phyloP scores from a whole-genome alignment of 1,284 basidiomycete genomes.

The Irpex lacteus region DNA sequence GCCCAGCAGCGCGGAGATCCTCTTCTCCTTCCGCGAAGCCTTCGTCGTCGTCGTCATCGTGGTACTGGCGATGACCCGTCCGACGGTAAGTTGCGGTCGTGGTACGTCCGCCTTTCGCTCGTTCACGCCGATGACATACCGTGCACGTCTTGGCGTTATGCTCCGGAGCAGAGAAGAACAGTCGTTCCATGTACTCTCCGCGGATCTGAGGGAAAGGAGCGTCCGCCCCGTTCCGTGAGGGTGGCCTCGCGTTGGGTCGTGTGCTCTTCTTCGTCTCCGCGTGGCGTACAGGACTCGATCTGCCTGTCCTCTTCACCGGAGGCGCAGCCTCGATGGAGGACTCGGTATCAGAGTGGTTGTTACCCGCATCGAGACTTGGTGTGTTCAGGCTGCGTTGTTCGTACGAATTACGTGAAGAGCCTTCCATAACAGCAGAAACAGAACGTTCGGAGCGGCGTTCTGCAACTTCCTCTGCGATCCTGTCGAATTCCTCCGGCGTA shows the following conservation, averaged over 20 bases:
- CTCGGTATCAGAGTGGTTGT: conserved; percentile 10
- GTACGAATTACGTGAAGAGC: not conserved
- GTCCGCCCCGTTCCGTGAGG: conserved; percentile 12
- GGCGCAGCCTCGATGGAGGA: not conserved
- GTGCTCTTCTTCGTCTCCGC: not conserved
- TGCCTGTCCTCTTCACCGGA: not conserved
- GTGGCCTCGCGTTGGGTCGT: conserved; percentile 1
- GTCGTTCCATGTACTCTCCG: conserved; percentile 67
- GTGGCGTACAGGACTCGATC: not conserved
- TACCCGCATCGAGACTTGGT: conserved; percentile 10
- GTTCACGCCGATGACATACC: conserved; percentile 49
- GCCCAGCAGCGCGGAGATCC: conserved; percentile 16
- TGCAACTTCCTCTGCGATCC: conserved; percentile 55
- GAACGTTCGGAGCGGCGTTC: conserved; percentile 54
- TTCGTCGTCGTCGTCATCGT: conserved; percentile 31
- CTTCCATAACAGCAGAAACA: conserved; percentile 16
- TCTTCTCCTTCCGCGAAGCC: conserved; percentile 48
- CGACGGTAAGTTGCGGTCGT: not conserved
- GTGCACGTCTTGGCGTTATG: conserved; percentile 69
- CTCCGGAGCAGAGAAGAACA: conserved; percentile 78
- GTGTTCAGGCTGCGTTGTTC: not conserved
- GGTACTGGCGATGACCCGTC: not conserved
- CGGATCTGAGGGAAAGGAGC: conserved; percentile 81
- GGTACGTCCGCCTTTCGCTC: conserved; percentile 14
- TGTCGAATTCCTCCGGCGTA: conserved; percentile 46